These are phyloP conservation scores for Amniculicola lignicola DNA, from an alignment of 495 filamentous ascomycete species.

Conservation along the genomic window DNA sequence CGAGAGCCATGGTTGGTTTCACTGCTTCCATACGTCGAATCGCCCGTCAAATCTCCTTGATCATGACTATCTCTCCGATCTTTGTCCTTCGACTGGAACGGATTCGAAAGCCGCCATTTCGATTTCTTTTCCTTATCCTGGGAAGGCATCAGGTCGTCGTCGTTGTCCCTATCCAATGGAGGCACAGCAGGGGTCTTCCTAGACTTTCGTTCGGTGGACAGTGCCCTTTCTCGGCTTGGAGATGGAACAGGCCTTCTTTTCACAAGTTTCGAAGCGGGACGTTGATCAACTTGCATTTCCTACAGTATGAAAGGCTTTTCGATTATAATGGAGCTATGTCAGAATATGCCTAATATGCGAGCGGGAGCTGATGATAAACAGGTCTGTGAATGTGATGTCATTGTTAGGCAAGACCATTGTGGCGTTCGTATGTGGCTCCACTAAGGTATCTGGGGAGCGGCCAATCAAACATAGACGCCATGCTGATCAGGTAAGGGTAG, in stretches of 20 bases:
- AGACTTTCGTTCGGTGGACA: slow-evolving; percentile 7
- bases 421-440: too few relatives aligned
- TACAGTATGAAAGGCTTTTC: too few relatives aligned
- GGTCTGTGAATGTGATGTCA: slow-evolving; percentile 17
- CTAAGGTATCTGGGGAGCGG: too few relatives aligned
- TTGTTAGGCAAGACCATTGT: slow-evolving; percentile 1
- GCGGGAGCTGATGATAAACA: slow-evolving; percentile 5
- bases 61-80: slow-evolving; percentile 10
- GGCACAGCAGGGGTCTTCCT: slow-evolving; percentile 18
- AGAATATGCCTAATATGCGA: too few relatives aligned
- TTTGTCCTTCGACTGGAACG: slow-evolving; percentile 33
- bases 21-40: slow-evolving; percentile 28
- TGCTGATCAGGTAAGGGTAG: too few relatives aligned
- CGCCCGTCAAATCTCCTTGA: not conserved
- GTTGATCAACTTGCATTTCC: slow-evolving; percentile 13
- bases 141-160: slow-evolving; percentile 15
- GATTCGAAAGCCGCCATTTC: slow-evolving; percentile 30
- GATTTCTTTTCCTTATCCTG: slow-evolving; percentile 32
- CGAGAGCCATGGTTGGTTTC: slow-evolving; percentile 21
- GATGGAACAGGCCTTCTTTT: slow-evolving; percentile 25
- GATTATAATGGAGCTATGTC: too few relatives aligned
- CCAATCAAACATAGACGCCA: too few relatives aligned
- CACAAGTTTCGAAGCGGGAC: slow-evolving; percentile 22
- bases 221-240: slow-evolving; percentile 4
- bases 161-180: not conserved